Base-by-base conservation (phyloP, 2,329 filamentous ascomycete genomes). In the Aspergillus piperis region DNA sequence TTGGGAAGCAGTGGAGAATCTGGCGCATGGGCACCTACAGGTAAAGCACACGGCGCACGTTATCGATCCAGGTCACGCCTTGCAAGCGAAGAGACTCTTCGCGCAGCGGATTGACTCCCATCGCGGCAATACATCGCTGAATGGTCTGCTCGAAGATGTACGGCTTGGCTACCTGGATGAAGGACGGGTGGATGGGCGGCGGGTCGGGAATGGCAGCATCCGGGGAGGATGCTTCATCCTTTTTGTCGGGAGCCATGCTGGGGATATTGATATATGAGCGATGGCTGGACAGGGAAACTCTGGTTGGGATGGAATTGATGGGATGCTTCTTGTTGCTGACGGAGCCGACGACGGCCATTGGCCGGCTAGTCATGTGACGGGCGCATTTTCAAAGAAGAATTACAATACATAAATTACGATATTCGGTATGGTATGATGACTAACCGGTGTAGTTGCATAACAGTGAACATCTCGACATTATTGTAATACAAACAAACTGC, bases 1-100 rank as follows among this genome's bases (percentile, higher is more conserved):
- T 19, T 39, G 15, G 19, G 30, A 15, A 6, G 23, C 19, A 39
- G 5, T 42, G 41, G n/a, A 2, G 30, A 15, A 19, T 17, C 13
- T 19, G 3, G 19, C 17, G 6, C 6, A 23, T 13, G 17, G 27
- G 49, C 54, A 80, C 88, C 69, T 80, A 95, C 89, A 99, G 79
- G 67, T 91, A 89, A 54, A 99, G 81, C 21, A 86, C 85, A 68
- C 88, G 87, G 51, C 94, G 86, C 44, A 96, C 90, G 62, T 88
- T 90, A 71, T 97, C 91, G 63, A 99, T 94, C 83, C 94, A 90
- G 61, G 91, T 86, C 8, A 97, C 89, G 17, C 94, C 95, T 70
- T 95, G 91, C 48, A 98, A 79, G 55, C 94, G 88, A 65, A 91
- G 87, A 62, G 80, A 86, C 70, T 94, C 91, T 74, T 98, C 93